phyloP scores from a whole-genome alignment of 352 stramenopile species.

The Pythium apleroticum region DNA sequence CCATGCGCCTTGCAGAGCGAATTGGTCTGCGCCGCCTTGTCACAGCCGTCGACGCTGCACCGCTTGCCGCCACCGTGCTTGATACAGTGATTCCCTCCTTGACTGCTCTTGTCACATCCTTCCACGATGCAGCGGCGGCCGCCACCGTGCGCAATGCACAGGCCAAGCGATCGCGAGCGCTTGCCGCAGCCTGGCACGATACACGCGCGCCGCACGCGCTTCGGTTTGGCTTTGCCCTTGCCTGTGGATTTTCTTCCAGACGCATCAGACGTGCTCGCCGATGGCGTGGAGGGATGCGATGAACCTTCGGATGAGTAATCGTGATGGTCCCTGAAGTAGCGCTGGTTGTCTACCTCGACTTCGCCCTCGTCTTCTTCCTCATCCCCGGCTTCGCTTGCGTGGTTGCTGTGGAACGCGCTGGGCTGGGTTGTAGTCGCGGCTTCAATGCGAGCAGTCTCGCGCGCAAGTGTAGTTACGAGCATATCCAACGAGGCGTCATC shows the following conservation, averaged over 20 bases:
- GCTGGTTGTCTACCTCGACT: conserved; percentile 14
- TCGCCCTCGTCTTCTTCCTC: conserved; percentile 12
- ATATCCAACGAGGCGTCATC: conserved; percentile 30
- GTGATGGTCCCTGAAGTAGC: conserved; percentile 8
- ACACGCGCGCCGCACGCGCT: conserved; percentile 47
- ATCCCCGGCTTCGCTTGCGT: background rate
- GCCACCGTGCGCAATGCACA: conserved; percentile 86
- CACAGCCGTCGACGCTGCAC: conserved; percentile 73
- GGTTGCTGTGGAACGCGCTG: conserved; percentile 5
- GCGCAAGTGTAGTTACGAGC: conserved; percentile 25
- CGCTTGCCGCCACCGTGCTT: conserved; percentile 85
- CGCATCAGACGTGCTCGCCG: background rate
- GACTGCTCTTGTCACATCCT: conserved; percentile 82
- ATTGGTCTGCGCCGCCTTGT: conserved; percentile 61
- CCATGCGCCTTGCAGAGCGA: conserved; percentile 50
- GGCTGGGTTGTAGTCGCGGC: background rate
- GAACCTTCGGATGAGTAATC: conserved; percentile 19
- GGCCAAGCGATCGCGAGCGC: conserved; percentile 75
- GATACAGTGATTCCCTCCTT: conserved; percentile 85
- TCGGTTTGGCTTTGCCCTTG: background rate
- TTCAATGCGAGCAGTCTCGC: conserved; percentile 22
- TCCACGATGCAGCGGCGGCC: conserved; percentile 76
- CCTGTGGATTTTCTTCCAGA: background rate
- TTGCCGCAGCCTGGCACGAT: conserved; percentile 76
- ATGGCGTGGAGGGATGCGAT: conserved; percentile 22